Base-by-base conservation (phyloP, 176 grass and related monocot species). In the Ananas comosus region DNA sequence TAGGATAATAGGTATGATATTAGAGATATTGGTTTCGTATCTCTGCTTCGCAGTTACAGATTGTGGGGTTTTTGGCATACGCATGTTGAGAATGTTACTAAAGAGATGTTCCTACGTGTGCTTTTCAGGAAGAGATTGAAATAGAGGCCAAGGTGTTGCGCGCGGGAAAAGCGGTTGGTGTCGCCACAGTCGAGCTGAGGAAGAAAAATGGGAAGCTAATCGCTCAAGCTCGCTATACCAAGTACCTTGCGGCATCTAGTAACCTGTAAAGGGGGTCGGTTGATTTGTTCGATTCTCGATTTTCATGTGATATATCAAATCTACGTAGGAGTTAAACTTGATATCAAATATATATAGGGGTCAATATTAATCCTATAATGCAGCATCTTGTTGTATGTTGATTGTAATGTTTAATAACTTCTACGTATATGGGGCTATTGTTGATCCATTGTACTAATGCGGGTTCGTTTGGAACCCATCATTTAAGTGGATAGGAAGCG, bases 221-320 rank as follows among this genome's bases (percentile, higher is more conserved):
- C 5, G 86, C 93, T 22, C 89, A 92, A 76, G 93, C 86, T 53
- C 86, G 93, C 57, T 90, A 92, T 72, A 89, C 93, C 77, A 96
- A 96, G 52, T 92, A 90, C 79, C 89, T 97, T 50, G 89, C 79
- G 14, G 74, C 78, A 53, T 74, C 80, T 69, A 93, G 90, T 65
- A 94, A 94, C 49, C 76, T 94, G 5, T 94, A 76, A 76, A 59
- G 56, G 17, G 9, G n/a, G 19, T 59, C n/a, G 16, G 22, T 22
- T 22, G 17, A 22, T 61, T 61, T 22, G 56, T 13, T 61, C 10
- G 13, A 9, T 61, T 10, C 21, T 19, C n/a, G 7, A 16, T 42
- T 42, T 42, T 6, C 33, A 42, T 42, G 33, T 42, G 33, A 42
- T 42, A 33, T 33, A 42, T 42, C 33, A 42, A 6, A 42, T 42